Evolutionary conservation across 495 filamentous ascomycete genomes (phyloP).

Genomic region (Neurospora sp.): DNA sequence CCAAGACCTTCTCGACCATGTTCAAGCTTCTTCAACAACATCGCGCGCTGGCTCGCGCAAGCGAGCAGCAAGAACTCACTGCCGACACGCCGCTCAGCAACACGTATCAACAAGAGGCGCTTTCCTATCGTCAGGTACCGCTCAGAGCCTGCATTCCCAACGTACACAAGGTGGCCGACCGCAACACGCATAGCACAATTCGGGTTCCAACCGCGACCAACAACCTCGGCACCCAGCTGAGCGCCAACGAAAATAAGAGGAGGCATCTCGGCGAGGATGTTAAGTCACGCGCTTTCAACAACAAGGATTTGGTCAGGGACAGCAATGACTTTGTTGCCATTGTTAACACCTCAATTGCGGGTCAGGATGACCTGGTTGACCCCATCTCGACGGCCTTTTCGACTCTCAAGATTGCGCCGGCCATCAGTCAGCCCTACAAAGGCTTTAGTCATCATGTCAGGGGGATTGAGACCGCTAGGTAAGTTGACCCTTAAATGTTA

Average conservation of each 20-base stretch:
- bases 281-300: no score
- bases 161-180: no score
- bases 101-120: not conserved
- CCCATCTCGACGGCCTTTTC: not conserved
- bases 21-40: not conserved
- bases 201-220: no score
- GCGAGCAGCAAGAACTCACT: not conserved
- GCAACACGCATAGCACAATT: no score
- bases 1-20: not conserved
- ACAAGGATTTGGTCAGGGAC: no score
- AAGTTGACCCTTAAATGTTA: not conserved
- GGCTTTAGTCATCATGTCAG: no score
- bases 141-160: no score
- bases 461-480: not conserved
- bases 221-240: no score
- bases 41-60: not conserved
- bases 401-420: not conserved
- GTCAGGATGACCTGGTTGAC: not conserved
- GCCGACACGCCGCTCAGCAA: accelerated
- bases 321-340: not conserved
- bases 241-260: no score
- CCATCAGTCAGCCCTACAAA: not conserved
- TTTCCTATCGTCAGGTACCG: not conserved
- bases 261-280: no score
- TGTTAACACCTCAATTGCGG: not conserved